Evolutionary conservation across 2,329 filamentous ascomycete genomes (phyloP).

Genomic region (Aphanocladium album): DNA sequence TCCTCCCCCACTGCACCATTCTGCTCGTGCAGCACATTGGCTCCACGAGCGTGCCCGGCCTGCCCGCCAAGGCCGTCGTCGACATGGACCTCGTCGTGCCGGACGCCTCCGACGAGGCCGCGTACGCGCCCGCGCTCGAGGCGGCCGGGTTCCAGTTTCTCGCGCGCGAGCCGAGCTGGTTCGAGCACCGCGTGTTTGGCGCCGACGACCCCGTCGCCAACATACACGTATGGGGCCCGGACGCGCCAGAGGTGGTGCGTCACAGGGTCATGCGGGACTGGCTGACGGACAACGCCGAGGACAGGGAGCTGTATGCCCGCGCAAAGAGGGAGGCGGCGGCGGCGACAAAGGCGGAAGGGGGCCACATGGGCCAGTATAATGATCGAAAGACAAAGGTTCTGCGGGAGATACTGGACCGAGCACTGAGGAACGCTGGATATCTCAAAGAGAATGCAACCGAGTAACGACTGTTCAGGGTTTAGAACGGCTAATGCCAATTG

Average conservation of each 20-base stretch:
- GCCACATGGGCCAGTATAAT: background rate
- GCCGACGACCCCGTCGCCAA: conserved; percentile 30
- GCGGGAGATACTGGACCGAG: background rate
- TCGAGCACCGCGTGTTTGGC: conserved; percentile 37
- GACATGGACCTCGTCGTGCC: conserved; percentile 40
- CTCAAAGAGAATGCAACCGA: too few relatives aligned
- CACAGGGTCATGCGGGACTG: background rate
- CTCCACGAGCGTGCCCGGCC: conserved; percentile 38
- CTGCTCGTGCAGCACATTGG: conserved; percentile 34
- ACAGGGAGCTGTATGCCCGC: background rate
- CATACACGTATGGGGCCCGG: conserved; percentile 37
- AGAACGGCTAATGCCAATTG: too few relatives aligned
- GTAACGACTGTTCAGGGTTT: too few relatives aligned
- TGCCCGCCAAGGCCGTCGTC: conserved; percentile 42
- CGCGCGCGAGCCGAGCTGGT: conserved; percentile 36
- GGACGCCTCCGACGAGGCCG: conserved; percentile 29
- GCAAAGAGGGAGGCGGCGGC: background rate
- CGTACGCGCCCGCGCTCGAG: conserved; percentile 35
- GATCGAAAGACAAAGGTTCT: background rate
- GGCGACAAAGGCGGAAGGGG: too few relatives aligned
- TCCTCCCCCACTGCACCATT: too few relatives aligned
- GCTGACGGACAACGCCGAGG: background rate
- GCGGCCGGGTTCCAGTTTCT: conserved; percentile 35
- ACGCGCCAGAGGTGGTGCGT: background rate
- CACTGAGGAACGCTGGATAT: too few relatives aligned